Evolutionary conservation across 1,139 yeast genomes (phyloP), one percentile per base, ranked within the genome.

Genomic region (Yamadazyma aaseri): DNA sequence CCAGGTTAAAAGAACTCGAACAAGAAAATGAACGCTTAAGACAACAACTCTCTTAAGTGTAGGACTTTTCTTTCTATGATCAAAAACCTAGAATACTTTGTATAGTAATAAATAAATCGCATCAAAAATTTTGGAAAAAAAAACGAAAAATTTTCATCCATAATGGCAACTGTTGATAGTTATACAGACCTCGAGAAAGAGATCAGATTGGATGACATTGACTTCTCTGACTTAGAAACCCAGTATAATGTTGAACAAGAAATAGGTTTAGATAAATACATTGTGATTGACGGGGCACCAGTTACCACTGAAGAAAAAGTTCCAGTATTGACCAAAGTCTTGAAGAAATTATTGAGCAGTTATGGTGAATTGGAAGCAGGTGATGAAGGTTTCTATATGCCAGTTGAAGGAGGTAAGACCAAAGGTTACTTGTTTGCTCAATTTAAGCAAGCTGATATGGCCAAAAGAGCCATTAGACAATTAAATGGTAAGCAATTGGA

Each of bases 251-350:
- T 86, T 36, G 71, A 75, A 38, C 62, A 67, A 29, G 80, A 78
- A 43, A 65, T 74, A 45, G 79, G 82, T 26, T 72, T 86, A 39
- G 96, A 87, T 53, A 78, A 77, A 53, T 90, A 80, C 56, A 79
- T 92, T 39, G 86, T 92, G 18, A 84, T 89, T 34, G 97, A 89
- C 58, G 98, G 98, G 31, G 92, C 96, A 5, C 99, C 99, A 46
- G 71, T 87, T 45, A 95, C 96, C 16, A 96, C 97, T 36, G 95
- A 84, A 55, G 62, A 87, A 36, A 94, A 94, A 64, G 86, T 81
- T 28, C 86, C 89, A 31, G 81, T 86, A 36, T 76, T 94, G 56
- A 76, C 81, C 51, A 90, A 86, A 58, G 97, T 94, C 34, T 74
- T 94, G 53, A 78, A 76, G 52, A 92, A 90, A 66, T 73, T 86